Conservation (phyloP, 2,329 filamentous ascomycete genomes). For the Ceratocystis ficicola region DNA sequence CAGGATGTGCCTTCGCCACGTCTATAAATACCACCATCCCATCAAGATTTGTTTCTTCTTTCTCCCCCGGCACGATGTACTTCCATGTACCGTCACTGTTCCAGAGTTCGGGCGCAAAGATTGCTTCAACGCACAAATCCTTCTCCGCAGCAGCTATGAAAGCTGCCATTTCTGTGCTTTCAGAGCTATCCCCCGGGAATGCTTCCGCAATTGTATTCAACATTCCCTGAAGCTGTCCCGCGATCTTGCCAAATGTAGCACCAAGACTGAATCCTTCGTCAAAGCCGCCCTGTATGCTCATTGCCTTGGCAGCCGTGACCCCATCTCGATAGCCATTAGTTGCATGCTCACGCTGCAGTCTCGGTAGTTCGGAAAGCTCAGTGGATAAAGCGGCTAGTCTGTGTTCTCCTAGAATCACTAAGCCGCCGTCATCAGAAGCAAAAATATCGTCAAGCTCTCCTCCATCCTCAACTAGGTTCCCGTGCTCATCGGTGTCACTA, state of each 20-base stretch:
- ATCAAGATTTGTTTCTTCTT: constrained; percentile 26
- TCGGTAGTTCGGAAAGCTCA: constrained; percentile 51
- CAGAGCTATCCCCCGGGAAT: constrained; percentile 27
- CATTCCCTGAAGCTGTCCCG: constrained; percentile 63
- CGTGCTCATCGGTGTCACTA: not conserved
- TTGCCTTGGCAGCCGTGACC: constrained; percentile 60
- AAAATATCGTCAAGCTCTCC: constrained; percentile 21
- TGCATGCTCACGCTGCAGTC: constrained; percentile 62
- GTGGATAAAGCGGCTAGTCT: not conserved
- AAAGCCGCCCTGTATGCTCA: constrained; percentile 73
- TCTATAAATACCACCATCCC: constrained; percentile 44
- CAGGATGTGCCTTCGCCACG: constrained; percentile 55
- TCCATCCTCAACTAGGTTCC: not conserved
- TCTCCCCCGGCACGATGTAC: constrained; percentile 38
- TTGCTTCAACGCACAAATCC: constrained; percentile 47
- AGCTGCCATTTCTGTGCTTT: constrained; percentile 25
- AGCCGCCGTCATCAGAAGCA: constrained; percentile 10
- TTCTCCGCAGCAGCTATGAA: constrained; percentile 40
- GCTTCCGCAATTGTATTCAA: constrained; percentile 58
- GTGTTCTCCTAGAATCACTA: not conserved
- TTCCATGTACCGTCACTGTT: constrained; percentile 59
- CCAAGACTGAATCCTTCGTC: constrained; percentile 83
- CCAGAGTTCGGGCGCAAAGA: constrained; percentile 59
- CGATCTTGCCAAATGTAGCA: constrained; percentile 61
- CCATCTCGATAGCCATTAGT: constrained; percentile 89